A percentile compares a stretch with the other conserved stretches of the same genome.
Evolutionary conservation across 257 asterid species (phyloP).

Genomic region (Buddleja alternifolia): DNA sequence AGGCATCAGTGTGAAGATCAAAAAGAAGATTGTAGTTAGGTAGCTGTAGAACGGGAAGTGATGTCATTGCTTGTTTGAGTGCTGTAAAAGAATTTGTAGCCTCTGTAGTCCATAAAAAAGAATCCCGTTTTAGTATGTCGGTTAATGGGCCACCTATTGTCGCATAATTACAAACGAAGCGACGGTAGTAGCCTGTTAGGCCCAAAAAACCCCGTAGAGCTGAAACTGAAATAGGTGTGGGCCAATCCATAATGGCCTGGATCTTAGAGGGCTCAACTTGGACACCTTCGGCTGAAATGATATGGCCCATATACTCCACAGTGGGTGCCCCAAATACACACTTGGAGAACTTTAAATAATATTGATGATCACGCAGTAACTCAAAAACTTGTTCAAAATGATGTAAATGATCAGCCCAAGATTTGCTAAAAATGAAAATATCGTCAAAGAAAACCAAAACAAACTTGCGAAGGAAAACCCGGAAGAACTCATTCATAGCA

Average conservation of each 20-base stretch:
- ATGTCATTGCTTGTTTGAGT: neutral
- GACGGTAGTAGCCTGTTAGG: neutral
- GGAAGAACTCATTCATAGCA: neutral
- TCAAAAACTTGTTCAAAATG: neutral
- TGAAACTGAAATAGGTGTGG: neutral
- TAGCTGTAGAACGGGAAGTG: neutral
- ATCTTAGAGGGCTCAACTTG: too few relatives aligned
- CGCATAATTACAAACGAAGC: neutral
- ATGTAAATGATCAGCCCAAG: too few relatives aligned
- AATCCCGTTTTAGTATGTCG: neutral
- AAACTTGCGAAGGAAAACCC: neutral
- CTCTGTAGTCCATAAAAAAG: neutral
- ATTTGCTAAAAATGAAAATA: neutral
- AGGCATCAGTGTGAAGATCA: too few relatives aligned
- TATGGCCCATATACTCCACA: too few relatives aligned
- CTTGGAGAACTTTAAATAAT: neutral
- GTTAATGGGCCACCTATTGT: neutral
- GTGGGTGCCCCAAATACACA: neutral
- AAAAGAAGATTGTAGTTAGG: neutral
- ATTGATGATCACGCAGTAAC: neutral
- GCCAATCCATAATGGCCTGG: too few relatives aligned
- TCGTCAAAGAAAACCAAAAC: neutral
- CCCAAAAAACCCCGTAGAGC: neutral
- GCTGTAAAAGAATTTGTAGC: neutral
- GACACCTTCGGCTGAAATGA: too few relatives aligned